These are phyloP conservation scores for Myxozyma geophila DNA, from an alignment of 805 yeast species.

Conservation along the genomic window DNA sequence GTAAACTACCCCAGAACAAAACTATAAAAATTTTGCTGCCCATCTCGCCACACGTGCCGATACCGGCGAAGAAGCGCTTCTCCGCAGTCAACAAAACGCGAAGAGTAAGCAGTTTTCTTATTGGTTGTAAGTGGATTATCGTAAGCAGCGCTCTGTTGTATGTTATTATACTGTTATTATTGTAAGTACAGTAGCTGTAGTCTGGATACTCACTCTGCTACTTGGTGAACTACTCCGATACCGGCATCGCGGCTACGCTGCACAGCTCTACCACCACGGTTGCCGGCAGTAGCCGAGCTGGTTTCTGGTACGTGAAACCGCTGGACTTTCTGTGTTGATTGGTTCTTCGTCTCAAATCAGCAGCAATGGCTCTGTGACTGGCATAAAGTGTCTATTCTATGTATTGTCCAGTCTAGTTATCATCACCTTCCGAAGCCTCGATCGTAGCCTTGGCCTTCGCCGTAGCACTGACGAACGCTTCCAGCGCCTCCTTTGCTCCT, in stretches of 20 bases:
- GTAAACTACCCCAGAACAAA: neutral
- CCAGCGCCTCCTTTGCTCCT: constrained; percentile 63
- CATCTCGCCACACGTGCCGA: constrained; percentile 5
- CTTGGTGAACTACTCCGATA: neutral
- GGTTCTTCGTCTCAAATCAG: neutral
- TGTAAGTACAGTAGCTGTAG: neutral
- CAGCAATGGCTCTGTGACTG: too few species aligned
- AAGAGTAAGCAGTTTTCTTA: neutral
- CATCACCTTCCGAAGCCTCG: constrained; percentile 5
- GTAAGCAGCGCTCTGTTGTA: too few species aligned
- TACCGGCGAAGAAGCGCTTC: constrained; percentile 2
- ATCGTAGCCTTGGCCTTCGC: constrained; percentile 20
- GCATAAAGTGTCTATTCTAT: too few species aligned
- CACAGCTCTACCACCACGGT: neutral
- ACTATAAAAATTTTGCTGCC: neutral
- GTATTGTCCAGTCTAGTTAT: neutral
- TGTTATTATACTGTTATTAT: too few species aligned
- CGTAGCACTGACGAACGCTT: constrained; percentile 54
- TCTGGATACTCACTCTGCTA: neutral
- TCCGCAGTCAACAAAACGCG: neutral
- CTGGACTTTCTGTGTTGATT: too few species aligned
- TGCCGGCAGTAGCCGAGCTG: constrained; percentile 3
- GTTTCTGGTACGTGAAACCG: neutral
- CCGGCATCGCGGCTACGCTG: neutral
- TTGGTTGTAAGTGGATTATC: neutral